Conservation (phyloP, 495 filamentous ascomycete genomes). For the Aspergillus ostianus region DNA sequence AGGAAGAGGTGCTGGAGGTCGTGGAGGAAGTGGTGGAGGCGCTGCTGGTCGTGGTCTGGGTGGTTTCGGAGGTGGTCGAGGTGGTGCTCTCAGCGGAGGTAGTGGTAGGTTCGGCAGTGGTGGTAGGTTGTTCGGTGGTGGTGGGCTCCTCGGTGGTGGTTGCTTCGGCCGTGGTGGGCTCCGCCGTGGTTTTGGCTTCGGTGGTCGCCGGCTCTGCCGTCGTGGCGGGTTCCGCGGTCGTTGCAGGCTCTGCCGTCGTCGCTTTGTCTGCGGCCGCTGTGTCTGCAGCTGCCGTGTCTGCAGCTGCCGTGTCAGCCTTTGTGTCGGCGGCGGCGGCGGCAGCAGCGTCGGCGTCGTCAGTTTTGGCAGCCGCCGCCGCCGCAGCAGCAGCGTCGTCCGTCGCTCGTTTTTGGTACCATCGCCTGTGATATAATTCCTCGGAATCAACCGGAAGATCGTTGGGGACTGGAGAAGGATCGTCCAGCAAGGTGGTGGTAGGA, state of each 20-base stretch:
- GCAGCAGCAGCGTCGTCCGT: neutral
- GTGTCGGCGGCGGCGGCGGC: neutral
- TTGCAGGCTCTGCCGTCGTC: neutral
- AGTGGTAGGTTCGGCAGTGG: neutral
- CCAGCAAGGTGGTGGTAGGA: neutral
- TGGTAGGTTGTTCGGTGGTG: neutral
- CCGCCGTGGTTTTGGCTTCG: neutral
- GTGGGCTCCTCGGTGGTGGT: neutral
- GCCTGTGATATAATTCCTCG: neutral
- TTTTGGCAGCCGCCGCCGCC: too few species aligned
- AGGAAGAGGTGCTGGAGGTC: neutral
- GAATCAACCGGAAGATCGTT: neutral
- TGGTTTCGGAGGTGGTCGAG: neutral
- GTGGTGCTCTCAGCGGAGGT: neutral
- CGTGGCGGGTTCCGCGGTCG: too few species aligned
- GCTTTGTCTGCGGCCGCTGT: too few species aligned
- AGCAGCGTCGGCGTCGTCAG: too few species aligned
- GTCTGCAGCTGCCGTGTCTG: too few species aligned
- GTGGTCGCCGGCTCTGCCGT: neutral
- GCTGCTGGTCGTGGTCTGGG: neutral
- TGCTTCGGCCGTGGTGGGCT: neutral
- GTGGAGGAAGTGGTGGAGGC: neutral
- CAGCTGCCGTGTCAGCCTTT: too few species aligned
- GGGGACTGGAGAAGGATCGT: neutral
- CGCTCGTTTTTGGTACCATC: neutral